Conservation (phyloP, 129 eudicot species). For the Escallonia herrerae region DNA sequence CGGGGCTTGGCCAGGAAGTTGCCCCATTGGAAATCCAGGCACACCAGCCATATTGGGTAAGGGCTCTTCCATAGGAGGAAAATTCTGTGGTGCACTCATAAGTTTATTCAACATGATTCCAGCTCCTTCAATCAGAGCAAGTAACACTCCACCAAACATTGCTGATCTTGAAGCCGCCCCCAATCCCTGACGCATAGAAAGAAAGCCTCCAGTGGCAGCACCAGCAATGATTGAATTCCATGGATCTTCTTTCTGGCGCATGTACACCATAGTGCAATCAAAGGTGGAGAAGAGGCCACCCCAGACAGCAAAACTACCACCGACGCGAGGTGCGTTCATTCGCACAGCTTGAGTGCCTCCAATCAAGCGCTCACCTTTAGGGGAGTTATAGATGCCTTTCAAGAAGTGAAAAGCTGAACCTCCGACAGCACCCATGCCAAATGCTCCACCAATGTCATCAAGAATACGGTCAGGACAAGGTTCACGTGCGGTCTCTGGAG, state of each 20-base stretch:
- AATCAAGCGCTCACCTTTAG: constrained; percentile 55
- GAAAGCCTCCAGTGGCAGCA: constrained; percentile 94
- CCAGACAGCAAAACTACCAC: constrained; percentile 96
- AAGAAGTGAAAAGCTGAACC: constrained; percentile 85
- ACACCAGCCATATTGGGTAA: constrained; percentile 41
- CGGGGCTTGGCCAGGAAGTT: constrained; percentile 42
- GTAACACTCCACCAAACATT: constrained; percentile 65
- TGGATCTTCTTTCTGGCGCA: constrained; percentile 90
- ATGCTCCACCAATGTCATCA: constrained; percentile 77
- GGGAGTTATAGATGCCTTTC: constrained; percentile 67
- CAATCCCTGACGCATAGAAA: constrained; percentile 77
- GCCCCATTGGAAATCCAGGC: constrained; percentile 59
- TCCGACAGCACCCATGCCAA: constrained; percentile 90
- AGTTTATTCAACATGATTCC: constrained; percentile 80
- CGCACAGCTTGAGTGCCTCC: constrained; percentile 83
- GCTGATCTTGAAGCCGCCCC: constrained; percentile 69
- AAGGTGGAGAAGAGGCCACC: constrained; percentile 91
- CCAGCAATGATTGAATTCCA: constrained; percentile 97
- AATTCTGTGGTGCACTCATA: constrained; percentile 64
- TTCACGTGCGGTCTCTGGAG: constrained; percentile 81
- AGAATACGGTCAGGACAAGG: constrained; percentile 86
- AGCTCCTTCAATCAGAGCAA: constrained; percentile 89
- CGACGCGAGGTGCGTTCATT: constrained; percentile 89
- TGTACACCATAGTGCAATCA: constrained; percentile 82
- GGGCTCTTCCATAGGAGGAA: constrained; percentile 60